Evolutionary conservation across 768 basidiomycete species (phyloP), one percentile per base, ranked within the genome.

Genomic region (Leccinum sublutescens): DNA sequence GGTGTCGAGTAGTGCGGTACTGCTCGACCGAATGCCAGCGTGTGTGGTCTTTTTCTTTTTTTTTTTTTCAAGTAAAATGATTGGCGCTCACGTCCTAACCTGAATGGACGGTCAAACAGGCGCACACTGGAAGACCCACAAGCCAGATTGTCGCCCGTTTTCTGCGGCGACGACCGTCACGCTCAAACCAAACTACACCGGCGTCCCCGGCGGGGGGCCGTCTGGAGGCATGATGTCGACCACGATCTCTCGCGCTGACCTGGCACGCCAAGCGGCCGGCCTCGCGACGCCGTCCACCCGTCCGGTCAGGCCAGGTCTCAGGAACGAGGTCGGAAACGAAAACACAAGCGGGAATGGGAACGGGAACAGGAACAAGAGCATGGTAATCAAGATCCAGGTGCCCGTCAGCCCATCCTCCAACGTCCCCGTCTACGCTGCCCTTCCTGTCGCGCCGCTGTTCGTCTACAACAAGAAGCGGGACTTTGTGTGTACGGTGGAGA

Each of bases 11-110:
- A 1, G 75, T 73, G 5, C 69, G 79, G 23, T 86, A 86, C 60
- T 86, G 85, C 56, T 83, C 82, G 5, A 62, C 70, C 1, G 78
- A 78, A 33, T 85, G 85, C 60, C 85, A 85, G 69, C 71, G 85
- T 83, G 64, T 4, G 81, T 71, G 19, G 17, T 50, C 33, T 21
- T 36, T 23, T 15, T 34, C 3, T 2, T 3, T 10, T 7, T 29
- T 7, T 40, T 43, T 9, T 29, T 9, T 33, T 4, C 19, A 45
- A 45, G 17, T n/a, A 43, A n/a, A 10, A n/a, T 45, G 19, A 45
- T 19, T 43, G 43, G n/a, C 10, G 36, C 52, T 19, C 38, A 29
- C 25, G 38, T n/a, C 8, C 43, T 45, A 29, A 19, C 43, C 11
- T 12, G 23, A 49, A 23, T 49, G 21, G 52, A 10, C 4, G 38